phyloP scores from a whole-genome alignment of 176 grass and related monocot genomes.

The Avena insularis region DNA sequence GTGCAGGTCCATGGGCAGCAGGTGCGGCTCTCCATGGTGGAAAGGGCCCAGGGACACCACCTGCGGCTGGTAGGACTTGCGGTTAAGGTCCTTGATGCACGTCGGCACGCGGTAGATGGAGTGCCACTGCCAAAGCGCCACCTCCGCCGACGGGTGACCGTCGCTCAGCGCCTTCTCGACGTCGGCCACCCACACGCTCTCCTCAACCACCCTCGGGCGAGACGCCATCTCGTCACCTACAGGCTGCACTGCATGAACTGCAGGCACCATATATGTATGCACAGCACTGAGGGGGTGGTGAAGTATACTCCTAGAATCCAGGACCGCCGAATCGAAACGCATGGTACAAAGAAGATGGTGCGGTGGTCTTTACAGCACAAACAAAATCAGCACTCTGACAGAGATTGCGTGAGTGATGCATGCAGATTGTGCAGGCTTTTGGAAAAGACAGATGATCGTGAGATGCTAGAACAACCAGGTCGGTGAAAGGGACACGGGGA shows the following conservation, averaged over 20 bases:
- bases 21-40: slow-evolving; percentile 48
- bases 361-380: slow-evolving; percentile 25
- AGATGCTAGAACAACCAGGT: neutral
- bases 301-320: neutral
- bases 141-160: slow-evolving; percentile 21
- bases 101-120: slow-evolving; percentile 58
- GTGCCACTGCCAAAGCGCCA: slow-evolving; percentile 50
- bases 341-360: slow-evolving; percentile 8
- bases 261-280: neutral
- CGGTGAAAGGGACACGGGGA: neutral
- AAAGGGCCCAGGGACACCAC: slow-evolving; percentile 73
- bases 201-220: neutral
- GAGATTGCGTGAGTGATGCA: neutral
- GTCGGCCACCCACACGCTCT: slow-evolving; percentile 58
- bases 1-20: slow-evolving; percentile 68
- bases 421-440: slow-evolving; percentile 34
- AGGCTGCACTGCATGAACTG: neutral
- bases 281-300: neutral
- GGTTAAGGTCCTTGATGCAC: slow-evolving; percentile 56
- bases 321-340: neutral
- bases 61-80: slow-evolving; percentile 66
- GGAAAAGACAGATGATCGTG: slow-evolving; percentile 22
- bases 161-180: slow-evolving; percentile 30
- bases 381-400: neutral
- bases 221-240: slow-evolving; percentile 23